Percentiles rank a stretch among this genome's conserved stretches.
phyloP scores from a whole-genome alignment of 805 yeast species.

The Ogataea nitratoaversa region DNA sequence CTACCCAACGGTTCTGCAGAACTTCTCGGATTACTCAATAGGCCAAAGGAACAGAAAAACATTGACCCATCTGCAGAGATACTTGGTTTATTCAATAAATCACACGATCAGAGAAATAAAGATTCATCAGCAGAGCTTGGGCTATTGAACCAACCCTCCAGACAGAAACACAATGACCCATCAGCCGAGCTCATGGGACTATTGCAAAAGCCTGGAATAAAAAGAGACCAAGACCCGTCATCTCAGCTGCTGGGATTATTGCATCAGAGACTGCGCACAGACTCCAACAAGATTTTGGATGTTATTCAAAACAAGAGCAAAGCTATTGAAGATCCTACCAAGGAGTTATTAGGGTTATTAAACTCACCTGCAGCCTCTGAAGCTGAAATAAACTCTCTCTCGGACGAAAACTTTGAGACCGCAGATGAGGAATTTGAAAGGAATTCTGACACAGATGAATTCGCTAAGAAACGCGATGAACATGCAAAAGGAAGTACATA shows the following conservation, averaged over 20 bases:
- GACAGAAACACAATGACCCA: conserved; percentile 2
- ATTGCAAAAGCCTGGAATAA: conserved; percentile 5
- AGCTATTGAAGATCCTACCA: conserved; percentile 6
- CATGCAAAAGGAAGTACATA: no score
- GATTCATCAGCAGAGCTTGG: conserved; percentile 6
- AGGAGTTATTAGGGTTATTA: conserved; percentile 7
- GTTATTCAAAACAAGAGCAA: neutral
- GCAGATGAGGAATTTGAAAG: neutral
- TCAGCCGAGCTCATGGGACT: conserved; percentile 9
- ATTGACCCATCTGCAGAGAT: neutral
- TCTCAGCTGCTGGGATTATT: no score
- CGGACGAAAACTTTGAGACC: neutral
- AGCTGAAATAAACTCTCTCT: neutral
- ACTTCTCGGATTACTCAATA: conserved; percentile 8
- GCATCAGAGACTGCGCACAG: no score
- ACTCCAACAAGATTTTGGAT: neutral
- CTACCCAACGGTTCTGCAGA: conserved; percentile 7
- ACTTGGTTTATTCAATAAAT: neutral
- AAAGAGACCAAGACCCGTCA: neutral
- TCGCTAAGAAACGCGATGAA: no score
- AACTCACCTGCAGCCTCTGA: neutral
- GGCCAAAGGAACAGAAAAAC: conserved; percentile 3
- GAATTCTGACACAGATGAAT: no score
- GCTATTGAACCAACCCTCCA: conserved; percentile 4
- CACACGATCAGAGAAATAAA: neutral